Conservation (phyloP, 371 early-diverging fungal species). For the Nematocida ironsii region DNA sequence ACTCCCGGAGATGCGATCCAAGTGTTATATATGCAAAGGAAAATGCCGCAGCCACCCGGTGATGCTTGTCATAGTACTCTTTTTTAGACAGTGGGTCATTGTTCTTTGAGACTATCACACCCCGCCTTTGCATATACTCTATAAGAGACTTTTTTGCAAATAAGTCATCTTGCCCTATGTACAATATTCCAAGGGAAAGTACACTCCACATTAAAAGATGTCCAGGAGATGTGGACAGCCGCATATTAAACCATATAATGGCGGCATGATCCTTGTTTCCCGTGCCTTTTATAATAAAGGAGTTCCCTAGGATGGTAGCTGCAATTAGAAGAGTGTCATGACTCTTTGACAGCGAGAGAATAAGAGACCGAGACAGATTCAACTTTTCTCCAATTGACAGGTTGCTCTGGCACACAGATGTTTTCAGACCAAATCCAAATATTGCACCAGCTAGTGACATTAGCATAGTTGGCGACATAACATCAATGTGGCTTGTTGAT, state of each 20-base stretch:
- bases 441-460: conserved; percentile 50
- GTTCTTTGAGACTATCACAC: conserved; percentile 14
- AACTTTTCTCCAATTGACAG: conserved; percentile 24
- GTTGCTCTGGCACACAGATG: conserved; percentile 6
- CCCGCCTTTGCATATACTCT: conserved; percentile 46
- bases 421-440: conserved; percentile 51
- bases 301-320: conserved; percentile 54
- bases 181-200: conserved; percentile 43
- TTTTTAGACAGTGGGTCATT: background rate
- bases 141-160: conserved; percentile 47
- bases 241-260: conserved; percentile 37
- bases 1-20: conserved; percentile 21
- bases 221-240: background rate
- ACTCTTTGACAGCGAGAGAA: conserved; percentile 49
- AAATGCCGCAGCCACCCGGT: conserved; percentile 32
- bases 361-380: conserved; percentile 21
- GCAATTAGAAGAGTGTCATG: conserved; percentile 44
- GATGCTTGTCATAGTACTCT: conserved; percentile 52
- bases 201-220: conserved; percentile 52
- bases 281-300: conserved; percentile 39
- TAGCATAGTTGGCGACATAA: conserved; percentile 10
- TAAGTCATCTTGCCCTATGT: conserved; percentile 39
- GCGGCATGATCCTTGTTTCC: conserved; percentile 25
- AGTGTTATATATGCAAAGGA: conserved; percentile 34
- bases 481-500: conserved; percentile 40